Base-by-base conservation (phyloP, 345 rosid species). In the Mangifera indica region DNA sequence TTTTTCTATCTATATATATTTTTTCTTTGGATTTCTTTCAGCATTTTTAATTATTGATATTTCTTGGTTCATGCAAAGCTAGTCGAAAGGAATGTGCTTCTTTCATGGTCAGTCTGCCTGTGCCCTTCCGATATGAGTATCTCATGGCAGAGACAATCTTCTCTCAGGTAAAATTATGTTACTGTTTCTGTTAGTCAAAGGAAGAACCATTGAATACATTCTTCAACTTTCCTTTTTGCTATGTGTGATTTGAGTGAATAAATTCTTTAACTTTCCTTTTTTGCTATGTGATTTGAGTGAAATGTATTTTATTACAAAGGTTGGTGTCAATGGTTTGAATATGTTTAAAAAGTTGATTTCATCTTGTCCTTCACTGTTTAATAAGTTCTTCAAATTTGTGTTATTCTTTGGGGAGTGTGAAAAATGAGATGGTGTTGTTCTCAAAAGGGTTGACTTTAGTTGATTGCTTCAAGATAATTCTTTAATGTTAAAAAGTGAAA, bases 21-120 rank as follows among this genome's bases (percentile, higher is more conserved):
- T 72, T 64, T 63, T 65, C 32, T 42, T 32, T 64, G 24, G 29
- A 67, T 57, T 48, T 51, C 49, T 65, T 53, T n/a, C 21, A 57
- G 67, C 65, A 60, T 66, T 73, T 61, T 72, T 83, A 72, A 61
- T 75, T 78, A 54, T 77, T 74, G 74, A 67, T 82, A 51, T 82
- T 84, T 85, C 78, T 85, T 86, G 83, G 60, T 88, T 91, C 81
- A 72, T 84, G 93, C 90, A 89, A 92, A 89, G 76, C 87, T 86
- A 95, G 99, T 87, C 99, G 99, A 84, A 95, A 92, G 93, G 99
- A 95, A 87, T 95, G 99, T 72, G 96, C 96, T 52, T 88, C 93
- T 49, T 92, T 76, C 85, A 89, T 95, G 97, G 99, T 88, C 72
- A 84, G 88, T 80, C 87, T 95, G 80, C 96, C 99, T 52, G 99